phyloP scores from a whole-genome alignment of 192 early-diverging fungal species.

The Helicostylum pulchrum region DNA sequence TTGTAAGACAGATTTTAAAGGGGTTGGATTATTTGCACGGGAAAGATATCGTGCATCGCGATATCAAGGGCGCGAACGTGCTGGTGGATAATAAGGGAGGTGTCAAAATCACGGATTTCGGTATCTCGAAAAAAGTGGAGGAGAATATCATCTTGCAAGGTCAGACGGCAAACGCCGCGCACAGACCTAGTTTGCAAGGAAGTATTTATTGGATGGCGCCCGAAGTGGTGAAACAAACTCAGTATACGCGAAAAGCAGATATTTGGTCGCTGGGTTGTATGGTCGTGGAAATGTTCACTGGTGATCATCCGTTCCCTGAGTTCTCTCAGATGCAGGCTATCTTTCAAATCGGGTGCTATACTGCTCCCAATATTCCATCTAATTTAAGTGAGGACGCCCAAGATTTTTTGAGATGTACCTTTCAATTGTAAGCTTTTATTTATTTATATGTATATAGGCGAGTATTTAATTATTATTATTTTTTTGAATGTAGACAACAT shows the following conservation, averaged over 20 bases:
- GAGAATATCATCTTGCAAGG: conserved; percentile 48
- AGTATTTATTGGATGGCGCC: conserved; percentile 96
- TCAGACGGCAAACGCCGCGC: conserved; percentile 39
- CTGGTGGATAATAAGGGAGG: conserved; percentile 88
- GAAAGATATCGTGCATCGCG: conserved; percentile 93
- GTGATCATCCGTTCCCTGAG: conserved; percentile 85
- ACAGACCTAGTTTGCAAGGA: conserved; percentile 85
- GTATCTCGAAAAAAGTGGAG: conserved; percentile 95
- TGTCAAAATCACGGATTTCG: conserved; percentile 99
- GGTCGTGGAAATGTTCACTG: conserved; percentile 98
- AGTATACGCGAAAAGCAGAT: conserved; percentile 90
- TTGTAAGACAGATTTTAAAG: conserved; percentile 87
- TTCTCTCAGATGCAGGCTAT: conserved; percentile 81
- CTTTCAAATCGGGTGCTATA: conserved; percentile 78
- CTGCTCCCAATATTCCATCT: conserved; percentile 78
- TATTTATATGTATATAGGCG: neutral
- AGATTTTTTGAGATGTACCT: conserved; percentile 78
- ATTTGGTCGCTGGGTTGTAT: conserved; percentile 95
- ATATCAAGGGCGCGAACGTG: conserved; percentile 97
- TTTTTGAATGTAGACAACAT: conserved; percentile 53
- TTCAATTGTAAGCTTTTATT: conserved; percentile 58
- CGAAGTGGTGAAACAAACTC: conserved; percentile 90
- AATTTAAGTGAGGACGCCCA: conserved; percentile 65
- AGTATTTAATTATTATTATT: conserved; percentile 2
- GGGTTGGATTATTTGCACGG: conserved; percentile 95